Conservation (phyloP, 306 rosid genomes). For the Urtica urens region DNA sequence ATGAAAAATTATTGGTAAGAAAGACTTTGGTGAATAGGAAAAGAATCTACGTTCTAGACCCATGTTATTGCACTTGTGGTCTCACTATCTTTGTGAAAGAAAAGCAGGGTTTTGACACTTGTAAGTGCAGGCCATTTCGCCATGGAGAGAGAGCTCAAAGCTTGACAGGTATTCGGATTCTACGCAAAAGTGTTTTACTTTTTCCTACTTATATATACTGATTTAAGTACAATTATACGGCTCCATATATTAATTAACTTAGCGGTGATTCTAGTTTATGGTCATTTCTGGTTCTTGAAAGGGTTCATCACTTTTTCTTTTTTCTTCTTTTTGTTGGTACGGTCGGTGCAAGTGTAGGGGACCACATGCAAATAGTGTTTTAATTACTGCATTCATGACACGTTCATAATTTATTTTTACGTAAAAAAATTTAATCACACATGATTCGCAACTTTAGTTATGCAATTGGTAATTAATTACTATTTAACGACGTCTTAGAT, state of each 20-base stretch:
- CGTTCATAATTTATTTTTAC: constrained; percentile 5
- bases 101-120: constrained; percentile 7
- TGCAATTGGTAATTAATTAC: constrained; percentile 1
- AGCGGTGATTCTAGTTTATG: background rate
- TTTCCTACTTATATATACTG: background rate
- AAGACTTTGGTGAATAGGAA: background rate
- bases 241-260: background rate
- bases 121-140: constrained; percentile 2
- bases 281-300: constrained; percentile 4
- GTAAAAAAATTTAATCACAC: constrained; percentile 2
- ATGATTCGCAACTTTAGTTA: too few species aligned
- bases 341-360: constrained; percentile 2
- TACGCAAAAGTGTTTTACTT: background rate
- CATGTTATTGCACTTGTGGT: constrained; percentile 9
- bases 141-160: constrained; percentile 4
- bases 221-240: background rate
- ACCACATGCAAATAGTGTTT: background rate
- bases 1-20: background rate
- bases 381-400: background rate
- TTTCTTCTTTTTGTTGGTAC: too few species aligned
- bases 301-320: constrained; percentile 8
- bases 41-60: background rate
- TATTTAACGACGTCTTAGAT: background rate
- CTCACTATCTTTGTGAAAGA: constrained; percentile 7
- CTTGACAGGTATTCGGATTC: constrained; percentile 8